Conservation (phyloP, 1,284 basidiomycete genomes). For the Pulchroboletus neoregius region DNA sequence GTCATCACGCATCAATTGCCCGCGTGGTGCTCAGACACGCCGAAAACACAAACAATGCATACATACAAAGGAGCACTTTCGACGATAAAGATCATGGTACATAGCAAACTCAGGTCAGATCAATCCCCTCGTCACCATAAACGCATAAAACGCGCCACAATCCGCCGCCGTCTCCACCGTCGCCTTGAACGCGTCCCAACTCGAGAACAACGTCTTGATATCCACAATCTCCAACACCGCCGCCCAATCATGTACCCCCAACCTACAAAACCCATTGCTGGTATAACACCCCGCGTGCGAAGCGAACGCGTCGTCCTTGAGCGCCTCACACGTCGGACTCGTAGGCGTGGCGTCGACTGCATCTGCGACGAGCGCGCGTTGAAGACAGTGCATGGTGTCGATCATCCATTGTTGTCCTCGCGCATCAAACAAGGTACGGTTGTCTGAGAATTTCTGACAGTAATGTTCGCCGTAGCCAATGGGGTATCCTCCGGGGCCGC, state of each 20-base stretch:
- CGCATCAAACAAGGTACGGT: slow-evolving; percentile 28
- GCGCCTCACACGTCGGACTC: slow-evolving; percentile 30
- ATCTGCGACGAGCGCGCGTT: slow-evolving; percentile 38
- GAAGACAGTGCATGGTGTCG: slow-evolving; percentile 45
- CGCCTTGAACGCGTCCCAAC: slow-evolving; percentile 19
- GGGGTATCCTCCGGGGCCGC: slow-evolving; percentile 41
- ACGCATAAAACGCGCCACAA: slow-evolving; percentile 17
- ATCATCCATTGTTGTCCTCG: slow-evolving; percentile 42
- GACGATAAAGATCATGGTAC: no score
- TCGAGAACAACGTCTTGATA: slow-evolving; percentile 25
- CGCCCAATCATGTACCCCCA: slow-evolving; percentile 36
- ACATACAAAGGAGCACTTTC: no score
- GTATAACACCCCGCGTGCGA: slow-evolving; percentile 42
- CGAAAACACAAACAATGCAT: no score
- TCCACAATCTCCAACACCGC: slow-evolving; percentile 39
- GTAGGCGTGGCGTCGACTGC: slow-evolving; percentile 25
- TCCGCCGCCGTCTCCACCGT: slow-evolving; percentile 6
- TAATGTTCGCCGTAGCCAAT: slow-evolving; percentile 39
- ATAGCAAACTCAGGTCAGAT: slow-evolving; percentile 4
- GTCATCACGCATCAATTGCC: no score
- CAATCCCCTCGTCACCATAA: slow-evolving; percentile 13
- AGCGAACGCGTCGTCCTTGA: slow-evolving; percentile 38
- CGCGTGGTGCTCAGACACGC: no score
- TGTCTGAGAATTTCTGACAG: slow-evolving; percentile 38
- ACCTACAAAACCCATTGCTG: slow-evolving; percentile 38